phyloP scores from a whole-genome alignment of 176 grass and related monocot genomes.

The Oryza australiensis region DNA sequence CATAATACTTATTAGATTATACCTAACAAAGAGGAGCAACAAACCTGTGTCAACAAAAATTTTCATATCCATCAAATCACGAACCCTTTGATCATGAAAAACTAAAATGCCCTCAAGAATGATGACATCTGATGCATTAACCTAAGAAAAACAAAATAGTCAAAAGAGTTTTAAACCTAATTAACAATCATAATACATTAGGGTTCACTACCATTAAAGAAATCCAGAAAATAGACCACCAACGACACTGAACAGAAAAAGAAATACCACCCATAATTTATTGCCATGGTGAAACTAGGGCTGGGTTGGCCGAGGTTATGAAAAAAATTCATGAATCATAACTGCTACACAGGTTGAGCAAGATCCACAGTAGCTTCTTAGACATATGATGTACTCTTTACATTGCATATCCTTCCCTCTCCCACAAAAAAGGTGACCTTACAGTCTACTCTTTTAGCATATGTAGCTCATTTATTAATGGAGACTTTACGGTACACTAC shows the following conservation, averaged over 20 bases:
- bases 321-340: background rate
- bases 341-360: background rate
- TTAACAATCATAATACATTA: constrained; percentile 18
- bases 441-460: background rate
- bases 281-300: background rate
- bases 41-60: constrained; percentile 97
- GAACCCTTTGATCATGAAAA: constrained; percentile 86
- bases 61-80: constrained; percentile 97
- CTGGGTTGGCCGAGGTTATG: background rate
- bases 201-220: background rate
- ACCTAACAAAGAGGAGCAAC: constrained; percentile 26
- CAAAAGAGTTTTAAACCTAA: constrained; percentile 22
- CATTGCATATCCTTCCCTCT: background rate
- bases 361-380: background rate
- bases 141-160: constrained; percentile 56
- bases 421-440: background rate
- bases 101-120: constrained; percentile 95
- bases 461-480: constrained; percentile 2
- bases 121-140: constrained; percentile 96
- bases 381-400: background rate
- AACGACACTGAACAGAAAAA: background rate
- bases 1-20: background rate
- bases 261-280: background rate
- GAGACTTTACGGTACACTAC: background rate
- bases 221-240: constrained; percentile 7